Evolutionary conservation across 2,329 filamentous ascomycete species (phyloP).

Genomic region (Colletotrichum eleusines): DNA sequence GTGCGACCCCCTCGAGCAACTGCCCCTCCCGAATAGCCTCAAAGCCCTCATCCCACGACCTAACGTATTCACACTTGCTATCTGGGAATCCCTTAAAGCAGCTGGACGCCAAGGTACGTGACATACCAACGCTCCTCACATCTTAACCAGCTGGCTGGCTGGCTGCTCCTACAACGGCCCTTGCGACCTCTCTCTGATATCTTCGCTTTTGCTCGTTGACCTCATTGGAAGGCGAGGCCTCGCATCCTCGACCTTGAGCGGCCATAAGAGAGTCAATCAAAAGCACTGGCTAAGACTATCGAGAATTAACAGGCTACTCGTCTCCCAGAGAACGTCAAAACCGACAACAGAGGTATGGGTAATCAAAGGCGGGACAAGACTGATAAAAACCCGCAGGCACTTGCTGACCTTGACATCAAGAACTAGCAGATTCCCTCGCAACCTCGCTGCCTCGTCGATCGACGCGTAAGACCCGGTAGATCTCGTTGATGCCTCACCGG

Average conservation of each 20-base stretch:
- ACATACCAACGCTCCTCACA: constrained; percentile 7
- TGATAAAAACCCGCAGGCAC: constrained; percentile 18
- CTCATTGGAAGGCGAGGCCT: neutral
- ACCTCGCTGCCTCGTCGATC: constrained; percentile 17
- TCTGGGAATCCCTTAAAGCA: constrained; percentile 23
- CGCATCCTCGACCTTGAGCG: neutral
- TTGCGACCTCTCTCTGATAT: neutral
- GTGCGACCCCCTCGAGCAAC: neutral
- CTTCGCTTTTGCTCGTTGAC: neutral
- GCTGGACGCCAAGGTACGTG: constrained; percentile 26
- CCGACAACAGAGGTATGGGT: constrained; percentile 18
- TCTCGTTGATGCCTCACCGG: constrained; percentile 26
- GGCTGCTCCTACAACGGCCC: neutral
- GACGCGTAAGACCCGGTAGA: constrained; percentile 21
- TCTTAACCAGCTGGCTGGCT: neutral
- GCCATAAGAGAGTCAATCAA: neutral
- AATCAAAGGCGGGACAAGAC: constrained; percentile 3
- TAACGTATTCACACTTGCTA: constrained; percentile 10
- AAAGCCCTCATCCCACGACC: neutral
- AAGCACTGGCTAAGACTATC: constrained; percentile 3
- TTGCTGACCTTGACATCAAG: constrained; percentile 34
- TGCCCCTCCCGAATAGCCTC: neutral
- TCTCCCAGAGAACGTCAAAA: constrained; percentile 11
- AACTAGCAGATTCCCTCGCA: constrained; percentile 10
- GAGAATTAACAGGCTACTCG: constrained; percentile 11